Evolutionary conservation across 225 moss, liverwort and hornwort genomes (phyloP).

Genomic region (Sphagnum contortum): DNA sequence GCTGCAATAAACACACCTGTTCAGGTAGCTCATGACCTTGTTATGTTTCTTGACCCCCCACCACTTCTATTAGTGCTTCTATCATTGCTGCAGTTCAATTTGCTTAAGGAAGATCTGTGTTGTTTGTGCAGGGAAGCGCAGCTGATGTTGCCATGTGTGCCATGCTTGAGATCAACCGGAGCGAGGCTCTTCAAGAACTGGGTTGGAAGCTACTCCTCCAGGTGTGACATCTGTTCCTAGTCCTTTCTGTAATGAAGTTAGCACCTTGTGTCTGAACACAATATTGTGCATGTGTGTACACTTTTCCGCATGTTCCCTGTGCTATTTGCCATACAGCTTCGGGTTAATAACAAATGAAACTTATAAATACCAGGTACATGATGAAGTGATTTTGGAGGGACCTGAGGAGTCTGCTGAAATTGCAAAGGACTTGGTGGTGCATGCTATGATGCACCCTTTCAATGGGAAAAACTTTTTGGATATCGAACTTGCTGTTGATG

Average conservation of each 20-base stretch:
- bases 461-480: constrained; percentile 63
- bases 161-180: constrained; percentile 81
- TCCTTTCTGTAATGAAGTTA: not conserved
- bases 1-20: constrained; percentile 99
- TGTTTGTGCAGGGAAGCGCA: constrained; percentile 75
- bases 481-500: constrained; percentile 88
- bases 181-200: constrained; percentile 54
- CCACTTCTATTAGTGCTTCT: not conserved
- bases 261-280: no score
- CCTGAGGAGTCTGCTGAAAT: constrained; percentile 59
- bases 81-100: not conserved
- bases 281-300: no score
- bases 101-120: no score
- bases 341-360: no score
- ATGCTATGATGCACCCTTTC: constrained; percentile 84
- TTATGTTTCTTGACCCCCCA: not conserved
- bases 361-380: constrained; percentile 59
- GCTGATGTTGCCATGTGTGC: constrained; percentile 99
- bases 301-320: no score
- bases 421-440: constrained; percentile 70
- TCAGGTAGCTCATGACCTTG: constrained; percentile 39
- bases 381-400: constrained; percentile 96
- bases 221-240: constrained; percentile 21
- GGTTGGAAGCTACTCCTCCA: constrained; percentile 91
- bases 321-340: no score